Conservation (phyloP, 139 green algal species). For the Chlamydomonas schloesseri region DNA sequence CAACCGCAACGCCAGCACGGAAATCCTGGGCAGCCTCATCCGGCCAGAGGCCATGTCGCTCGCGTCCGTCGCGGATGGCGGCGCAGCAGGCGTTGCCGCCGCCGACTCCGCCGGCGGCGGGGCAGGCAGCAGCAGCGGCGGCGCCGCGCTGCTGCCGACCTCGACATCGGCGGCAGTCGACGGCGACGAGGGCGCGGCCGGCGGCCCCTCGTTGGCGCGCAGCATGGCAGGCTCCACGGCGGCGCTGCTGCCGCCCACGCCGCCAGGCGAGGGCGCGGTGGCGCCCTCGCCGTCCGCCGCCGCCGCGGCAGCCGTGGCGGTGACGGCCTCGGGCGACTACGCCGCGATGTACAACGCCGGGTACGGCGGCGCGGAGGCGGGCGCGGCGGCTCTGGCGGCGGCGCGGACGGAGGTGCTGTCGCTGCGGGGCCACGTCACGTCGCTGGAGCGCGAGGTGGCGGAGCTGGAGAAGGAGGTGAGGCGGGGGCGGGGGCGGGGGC, state of each 20-base stretch:
- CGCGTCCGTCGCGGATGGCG: too few species aligned
- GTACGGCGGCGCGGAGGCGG: not conserved
- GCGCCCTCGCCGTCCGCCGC: not conserved
- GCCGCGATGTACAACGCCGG: not conserved
- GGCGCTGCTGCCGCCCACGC: not conserved
- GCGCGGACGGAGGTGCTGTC: slow-evolving; percentile 21
- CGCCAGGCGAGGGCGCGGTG: not conserved
- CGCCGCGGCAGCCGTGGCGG: not conserved
- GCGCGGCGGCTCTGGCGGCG: slow-evolving; percentile 26
- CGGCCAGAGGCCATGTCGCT: not conserved
- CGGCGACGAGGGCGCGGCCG: not conserved
- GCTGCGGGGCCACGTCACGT: not conserved
- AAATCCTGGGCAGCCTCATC: slow-evolving; percentile 38
- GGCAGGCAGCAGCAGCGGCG: not conserved
- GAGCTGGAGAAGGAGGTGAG: slow-evolving; percentile 59
- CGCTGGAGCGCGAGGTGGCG: slow-evolving; percentile 50
- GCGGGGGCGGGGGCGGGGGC: slow-evolving; percentile 44
- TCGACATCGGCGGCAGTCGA: too few species aligned
- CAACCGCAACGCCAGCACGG: not conserved
- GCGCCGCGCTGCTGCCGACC: too few species aligned
- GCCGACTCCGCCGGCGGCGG: not conserved
- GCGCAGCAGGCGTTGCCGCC: not conserved
- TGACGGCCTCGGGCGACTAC: too few species aligned
- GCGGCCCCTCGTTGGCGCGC: not conserved
- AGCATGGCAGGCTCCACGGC: not conserved